phyloP scores from a whole-genome alignment of 495 filamentous ascomycete genomes.

The Opeltia flavorubescens region DNA sequence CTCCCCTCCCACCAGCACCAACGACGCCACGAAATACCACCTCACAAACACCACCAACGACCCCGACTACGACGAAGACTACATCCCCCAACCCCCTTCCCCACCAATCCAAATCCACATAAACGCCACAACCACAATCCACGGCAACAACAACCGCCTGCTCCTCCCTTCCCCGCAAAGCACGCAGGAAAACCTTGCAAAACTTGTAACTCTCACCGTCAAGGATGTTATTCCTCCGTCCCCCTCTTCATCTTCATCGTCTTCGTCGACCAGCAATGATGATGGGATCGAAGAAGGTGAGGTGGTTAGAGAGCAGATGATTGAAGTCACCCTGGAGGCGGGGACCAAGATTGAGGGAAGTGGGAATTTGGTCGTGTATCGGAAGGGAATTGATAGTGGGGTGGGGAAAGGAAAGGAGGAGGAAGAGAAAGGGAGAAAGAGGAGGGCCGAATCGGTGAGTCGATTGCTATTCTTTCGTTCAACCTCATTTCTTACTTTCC shows the following conservation, averaged over 20 bases:
- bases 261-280: slow-evolving; percentile 4
- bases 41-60: background rate
- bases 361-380: slow-evolving; percentile 7
- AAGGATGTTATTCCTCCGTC: too few relatives aligned
- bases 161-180: slow-evolving; percentile 14
- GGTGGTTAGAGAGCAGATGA: background rate
- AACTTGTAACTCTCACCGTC: too few relatives aligned
- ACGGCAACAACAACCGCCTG: slow-evolving; percentile 23
- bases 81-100: background rate
- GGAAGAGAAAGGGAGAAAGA: slow-evolving; percentile 11
- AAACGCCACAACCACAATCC: slow-evolving; percentile 23
- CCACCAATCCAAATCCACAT: slow-evolving; percentile 17
- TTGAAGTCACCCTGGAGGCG: slow-evolving; percentile 17
- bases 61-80: background rate
- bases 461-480: too few relatives aligned
- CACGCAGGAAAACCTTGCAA: too few relatives aligned
- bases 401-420: background rate
- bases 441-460: slow-evolving; percentile 21
- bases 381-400: background rate
- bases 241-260: slow-evolving; percentile 2
- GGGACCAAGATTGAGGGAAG: slow-evolving; percentile 19
- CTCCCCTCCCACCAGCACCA: background rate
- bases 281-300: background rate
- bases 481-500: too few relatives aligned
- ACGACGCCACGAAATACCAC: background rate